These are phyloP conservation scores for Solioccasus polychromus DNA, from an alignment of 768 basidiomycete genomes.

Conservation along the genomic window DNA sequence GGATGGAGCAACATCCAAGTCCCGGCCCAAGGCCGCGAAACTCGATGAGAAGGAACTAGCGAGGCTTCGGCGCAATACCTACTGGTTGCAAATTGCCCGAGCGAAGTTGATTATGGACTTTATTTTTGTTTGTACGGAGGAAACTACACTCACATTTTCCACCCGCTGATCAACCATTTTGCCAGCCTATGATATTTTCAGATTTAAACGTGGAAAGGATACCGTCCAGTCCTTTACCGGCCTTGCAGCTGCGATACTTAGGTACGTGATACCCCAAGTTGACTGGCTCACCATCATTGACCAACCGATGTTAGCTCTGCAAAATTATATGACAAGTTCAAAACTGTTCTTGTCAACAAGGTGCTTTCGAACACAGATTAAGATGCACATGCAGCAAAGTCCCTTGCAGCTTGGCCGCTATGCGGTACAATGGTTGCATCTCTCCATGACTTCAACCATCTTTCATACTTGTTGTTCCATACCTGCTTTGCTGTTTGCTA, in stretches of 20 bases:
- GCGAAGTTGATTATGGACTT: conserved; percentile 80
- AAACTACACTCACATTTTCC: conserved; percentile 17
- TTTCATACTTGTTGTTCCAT: conserved; percentile 1
- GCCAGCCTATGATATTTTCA: conserved; percentile 78
- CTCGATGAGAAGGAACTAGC: conserved; percentile 68
- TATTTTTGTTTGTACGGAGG: conserved; percentile 74
- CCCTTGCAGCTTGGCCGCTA: no score
- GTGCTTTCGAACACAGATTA: conserved; percentile 20
- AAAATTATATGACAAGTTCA: conserved; percentile 75
- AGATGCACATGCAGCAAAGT: conserved; percentile 2
- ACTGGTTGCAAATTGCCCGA: conserved; percentile 71
- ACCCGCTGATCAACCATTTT: conserved; percentile 7
- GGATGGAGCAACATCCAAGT: conserved; percentile 66
- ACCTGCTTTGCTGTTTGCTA: conserved; percentile 1
- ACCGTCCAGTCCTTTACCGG: conserved; percentile 65
- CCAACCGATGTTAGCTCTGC: conserved; percentile 48
- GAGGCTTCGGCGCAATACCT: conserved; percentile 65
- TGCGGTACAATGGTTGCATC: no score
- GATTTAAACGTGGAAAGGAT: conserved; percentile 57
- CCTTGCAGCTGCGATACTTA: conserved; percentile 66
- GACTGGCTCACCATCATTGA: not conserved
- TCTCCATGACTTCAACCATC: no score
- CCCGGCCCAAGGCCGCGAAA: conserved; percentile 54
- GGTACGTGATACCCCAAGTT: conserved; percentile 42
- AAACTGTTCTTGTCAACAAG: conserved; percentile 56